Conservation (phyloP, 805 yeast species). For the Candida verbasci region DNA sequence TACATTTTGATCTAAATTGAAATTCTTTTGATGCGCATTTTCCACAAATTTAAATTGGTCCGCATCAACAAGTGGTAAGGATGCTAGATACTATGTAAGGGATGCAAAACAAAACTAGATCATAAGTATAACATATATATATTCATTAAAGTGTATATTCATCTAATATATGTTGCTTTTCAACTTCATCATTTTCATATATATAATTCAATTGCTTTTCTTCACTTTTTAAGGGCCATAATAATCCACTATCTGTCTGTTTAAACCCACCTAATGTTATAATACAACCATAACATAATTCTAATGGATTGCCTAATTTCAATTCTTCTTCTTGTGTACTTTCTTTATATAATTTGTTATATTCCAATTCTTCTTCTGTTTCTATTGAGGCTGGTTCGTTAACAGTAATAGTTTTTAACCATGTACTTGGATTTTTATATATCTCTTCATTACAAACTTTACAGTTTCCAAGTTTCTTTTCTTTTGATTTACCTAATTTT, state of each 20-base stretch:
- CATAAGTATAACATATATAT: too few species aligned
- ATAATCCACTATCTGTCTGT: conserved; percentile 19
- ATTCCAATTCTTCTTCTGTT: conserved; percentile 33
- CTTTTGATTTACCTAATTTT: conserved; percentile 54
- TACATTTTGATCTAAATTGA: conserved; percentile 29
- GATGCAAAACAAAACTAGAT: too few species aligned
- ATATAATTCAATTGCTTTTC: conserved; percentile 6
- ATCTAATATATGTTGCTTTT: conserved; percentile 36
- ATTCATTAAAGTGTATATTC: conserved; percentile 24
- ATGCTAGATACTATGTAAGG: too few species aligned
- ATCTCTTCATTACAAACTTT: conserved; percentile 52
- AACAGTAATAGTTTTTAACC: conserved; percentile 71
- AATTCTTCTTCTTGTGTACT: conserved; percentile 4
- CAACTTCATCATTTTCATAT: conserved; percentile 13
- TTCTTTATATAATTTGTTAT: conserved; percentile 12
- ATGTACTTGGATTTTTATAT: conserved; percentile 53
- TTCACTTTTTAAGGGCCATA: conserved; percentile 22
- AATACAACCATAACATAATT: conserved; percentile 75
- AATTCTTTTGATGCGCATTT: background rate
- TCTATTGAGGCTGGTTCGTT: conserved; percentile 47
- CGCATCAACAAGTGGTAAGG: conserved; percentile 17
- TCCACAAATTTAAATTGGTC: conserved; percentile 1
- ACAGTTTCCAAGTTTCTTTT: conserved; percentile 31
- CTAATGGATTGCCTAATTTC: conserved; percentile 10
- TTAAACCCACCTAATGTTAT: conserved; percentile 49